Base-by-base conservation (phyloP, 768 basidiomycete species). In the Lentinus tigrinus region DNA sequence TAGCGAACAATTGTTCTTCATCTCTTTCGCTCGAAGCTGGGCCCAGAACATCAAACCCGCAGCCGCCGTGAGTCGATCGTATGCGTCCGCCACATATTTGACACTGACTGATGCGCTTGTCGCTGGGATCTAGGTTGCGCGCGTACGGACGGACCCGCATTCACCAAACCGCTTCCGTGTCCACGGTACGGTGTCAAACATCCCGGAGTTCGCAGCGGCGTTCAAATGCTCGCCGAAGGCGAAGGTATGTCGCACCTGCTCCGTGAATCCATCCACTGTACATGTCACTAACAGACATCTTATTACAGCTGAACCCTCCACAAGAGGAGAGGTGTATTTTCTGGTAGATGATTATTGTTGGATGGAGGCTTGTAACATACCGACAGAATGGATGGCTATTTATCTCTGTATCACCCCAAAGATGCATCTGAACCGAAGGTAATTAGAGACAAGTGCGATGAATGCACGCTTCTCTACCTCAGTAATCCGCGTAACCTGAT, bases 1-100 rank as follows among this genome's bases (percentile, higher is more conserved):
- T 66, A 91, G 89, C 57, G 95, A 97, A 39, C 95, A 98, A 76
- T 74, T 98, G 27, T 98, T 98, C 77, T 98, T 97, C 78, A 84
- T 98, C 54, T 83, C 92, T 2, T 95, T 91, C 67, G 95, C 84
- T 14, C 83, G 89, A 26, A 85, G 89, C n/a, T 96, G 93, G 93
- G 92, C 88, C 0, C 81, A 84, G 67, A 85, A 85, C 65, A 89
- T 88, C 73, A 92, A 88, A 61, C 82, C 91, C 24, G 87, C 84
- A 43, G 83, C 89, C 26, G 89, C 89, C 24, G 89, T 91, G 63
- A 62, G 84, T 77, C 6, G 27, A 37, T 23, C 36, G 14, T 23
- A 16, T 16, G 17, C 38, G 36, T n/a, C 42, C 21, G 24, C 28
- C 23, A 17, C n/a, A n/a, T n/a, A 19, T 28, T 16, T 16, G n/a